phyloP scores from a whole-genome alignment of 805 yeast species.

The Ogataea dorogensis region DNA sequence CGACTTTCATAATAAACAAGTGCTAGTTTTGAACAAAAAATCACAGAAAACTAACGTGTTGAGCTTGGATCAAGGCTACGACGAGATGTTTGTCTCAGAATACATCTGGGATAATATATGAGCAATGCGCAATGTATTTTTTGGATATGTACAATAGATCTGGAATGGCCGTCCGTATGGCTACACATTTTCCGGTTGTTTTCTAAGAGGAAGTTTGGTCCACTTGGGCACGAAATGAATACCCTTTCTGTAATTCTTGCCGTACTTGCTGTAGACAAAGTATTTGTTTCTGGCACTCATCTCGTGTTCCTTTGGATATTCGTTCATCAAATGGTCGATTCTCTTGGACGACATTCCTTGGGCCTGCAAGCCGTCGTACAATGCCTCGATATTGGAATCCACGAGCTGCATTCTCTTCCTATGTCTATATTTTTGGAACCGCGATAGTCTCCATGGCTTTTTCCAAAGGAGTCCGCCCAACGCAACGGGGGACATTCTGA shows the following conservation, averaged over 20 bases:
- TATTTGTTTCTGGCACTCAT: slow-evolving; percentile 85
- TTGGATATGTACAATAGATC: slow-evolving; percentile 15
- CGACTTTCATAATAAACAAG: slow-evolving; percentile 41
- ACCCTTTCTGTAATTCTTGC: slow-evolving; percentile 80
- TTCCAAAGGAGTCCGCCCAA: slow-evolving; percentile 82
- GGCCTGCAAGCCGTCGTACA: slow-evolving; percentile 48
- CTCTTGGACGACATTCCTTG: slow-evolving; percentile 35
- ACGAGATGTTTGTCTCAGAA: slow-evolving; percentile 69
- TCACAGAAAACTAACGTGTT: slow-evolving; percentile 47
- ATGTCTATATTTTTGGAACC: slow-evolving; percentile 78
- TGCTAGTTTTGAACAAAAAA: slow-evolving; percentile 50
- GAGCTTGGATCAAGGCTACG: slow-evolving; percentile 50
- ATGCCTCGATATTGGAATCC: slow-evolving; percentile 69
- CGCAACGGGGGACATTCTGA: slow-evolving; percentile 53
- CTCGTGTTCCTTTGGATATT: slow-evolving; percentile 74
- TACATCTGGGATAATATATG: slow-evolving; percentile 71
- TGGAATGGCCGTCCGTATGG: slow-evolving; percentile 1
- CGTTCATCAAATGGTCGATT: slow-evolving; percentile 38
- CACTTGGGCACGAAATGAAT: slow-evolving; percentile 88
- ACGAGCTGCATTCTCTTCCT: slow-evolving; percentile 80
- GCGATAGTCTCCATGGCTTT: slow-evolving; percentile 74
- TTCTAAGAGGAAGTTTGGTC: slow-evolving; percentile 81
- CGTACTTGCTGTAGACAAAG: slow-evolving; percentile 74
- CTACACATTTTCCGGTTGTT: slow-evolving; percentile 69
- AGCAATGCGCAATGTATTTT: slow-evolving; percentile 13